These are phyloP conservation scores for Podosphaera aphanis DNA, from an alignment of 2,329 filamentous ascomycete species.

Conservation along the genomic window DNA sequence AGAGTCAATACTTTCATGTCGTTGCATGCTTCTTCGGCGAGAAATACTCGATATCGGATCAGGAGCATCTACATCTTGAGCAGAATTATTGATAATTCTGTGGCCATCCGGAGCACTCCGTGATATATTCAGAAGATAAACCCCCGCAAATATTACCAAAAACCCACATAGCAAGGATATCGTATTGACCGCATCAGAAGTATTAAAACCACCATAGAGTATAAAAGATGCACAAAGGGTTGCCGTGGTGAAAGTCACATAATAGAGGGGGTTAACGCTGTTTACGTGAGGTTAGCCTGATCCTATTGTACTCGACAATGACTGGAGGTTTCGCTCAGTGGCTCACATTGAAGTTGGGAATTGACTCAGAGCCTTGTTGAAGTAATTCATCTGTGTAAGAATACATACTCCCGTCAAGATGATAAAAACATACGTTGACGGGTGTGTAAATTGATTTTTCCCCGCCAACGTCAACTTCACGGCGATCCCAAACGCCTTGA, in stretches of 20 bases:
- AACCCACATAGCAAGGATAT: slow-evolving; percentile 83
- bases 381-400: slow-evolving; percentile 98
- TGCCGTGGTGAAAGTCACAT: slow-evolving; percentile 89
- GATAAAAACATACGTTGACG: slow-evolving; percentile 92
- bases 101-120: slow-evolving; percentile 69
- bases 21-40: slow-evolving; percentile 83
- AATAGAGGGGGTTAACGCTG: slow-evolving; percentile 61
- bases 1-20: slow-evolving; percentile 45
- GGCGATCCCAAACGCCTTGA: slow-evolving; percentile 95
- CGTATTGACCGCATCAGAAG: slow-evolving; percentile 72
- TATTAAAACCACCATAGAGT: slow-evolving; percentile 90
- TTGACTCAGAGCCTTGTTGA: slow-evolving; percentile 92
- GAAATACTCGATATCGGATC: slow-evolving; percentile 77
- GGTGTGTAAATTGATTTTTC: slow-evolving; percentile 84
- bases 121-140: slow-evolving; percentile 91
- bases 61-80: slow-evolving; percentile 61
- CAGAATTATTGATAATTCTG: slow-evolving; percentile 34
- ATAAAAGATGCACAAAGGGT: slow-evolving; percentile 90
- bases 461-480: slow-evolving; percentile 83
- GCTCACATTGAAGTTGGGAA: slow-evolving; percentile 93
- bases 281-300: not conserved
- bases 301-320: slow-evolving; percentile 3
- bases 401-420: slow-evolving; percentile 88
- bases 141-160: slow-evolving; percentile 80
- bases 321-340: not conserved